These are phyloP conservation scores for Suhomyces bokatorum DNA, from an alignment of 1,139 yeast genomes.

Conservation along the genomic window DNA sequence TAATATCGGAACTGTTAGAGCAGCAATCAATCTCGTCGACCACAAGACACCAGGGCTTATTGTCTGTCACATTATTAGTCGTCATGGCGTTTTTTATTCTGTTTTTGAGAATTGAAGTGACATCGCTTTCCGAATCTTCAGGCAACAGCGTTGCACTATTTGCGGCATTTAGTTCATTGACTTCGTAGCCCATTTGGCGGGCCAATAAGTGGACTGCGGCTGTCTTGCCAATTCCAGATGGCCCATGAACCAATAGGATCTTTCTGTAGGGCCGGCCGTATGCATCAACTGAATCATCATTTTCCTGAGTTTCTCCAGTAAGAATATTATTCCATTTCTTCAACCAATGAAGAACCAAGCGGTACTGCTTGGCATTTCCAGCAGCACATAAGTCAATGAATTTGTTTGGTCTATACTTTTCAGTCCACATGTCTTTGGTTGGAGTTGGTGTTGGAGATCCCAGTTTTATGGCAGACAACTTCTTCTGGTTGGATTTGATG, in stretches of 20 bases:
- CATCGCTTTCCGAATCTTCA: slow-evolving; percentile 40
- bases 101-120: slow-evolving; percentile 30
- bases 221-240: slow-evolving; percentile 96
- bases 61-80: slow-evolving; percentile 55
- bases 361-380: slow-evolving; percentile 82
- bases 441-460: background rate
- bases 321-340: slow-evolving; percentile 77
- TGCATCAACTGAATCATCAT: slow-evolving; percentile 44
- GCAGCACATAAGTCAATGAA: slow-evolving; percentile 63
- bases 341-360: slow-evolving; percentile 75
- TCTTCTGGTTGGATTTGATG: slow-evolving; percentile 21
- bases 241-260: slow-evolving; percentile 79
- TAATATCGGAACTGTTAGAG: slow-evolving; percentile 71
- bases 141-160: slow-evolving; percentile 40
- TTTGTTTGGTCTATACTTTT: slow-evolving; percentile 76
- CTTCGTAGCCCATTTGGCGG: slow-evolving; percentile 75
- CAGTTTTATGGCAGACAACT: background rate
- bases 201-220: slow-evolving; percentile 86
- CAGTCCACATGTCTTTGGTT: slow-evolving; percentile 56
- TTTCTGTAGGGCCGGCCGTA: slow-evolving; percentile 71
- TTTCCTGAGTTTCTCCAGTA: slow-evolving; percentile 43
- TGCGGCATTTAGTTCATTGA: slow-evolving; percentile 87
- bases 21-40: slow-evolving; percentile 93
- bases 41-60: slow-evolving; percentile 72
- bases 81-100: slow-evolving; percentile 72